Base-by-base conservation (phyloP, 495 filamentous ascomycete species). In the Daldinia grandis region DNA sequence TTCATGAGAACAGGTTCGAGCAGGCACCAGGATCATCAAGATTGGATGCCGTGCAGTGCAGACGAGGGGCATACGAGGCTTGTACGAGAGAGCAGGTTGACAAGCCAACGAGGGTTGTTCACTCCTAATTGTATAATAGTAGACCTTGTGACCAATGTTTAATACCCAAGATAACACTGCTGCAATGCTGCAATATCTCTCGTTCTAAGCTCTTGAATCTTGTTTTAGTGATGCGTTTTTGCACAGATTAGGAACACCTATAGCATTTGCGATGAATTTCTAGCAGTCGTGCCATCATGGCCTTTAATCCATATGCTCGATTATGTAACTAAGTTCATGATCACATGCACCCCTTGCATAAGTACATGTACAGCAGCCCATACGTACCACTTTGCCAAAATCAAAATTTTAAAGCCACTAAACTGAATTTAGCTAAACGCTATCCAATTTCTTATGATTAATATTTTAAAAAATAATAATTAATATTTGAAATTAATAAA, bases 91-190 rank as follows among this genome's bases (percentile, higher is more conserved):
- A 28, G 61, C 33, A 50, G 51, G 62, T 60, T 24, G 40, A 55
- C 27, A 55, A 68, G 64, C 42, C 51, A 25, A 54, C 19, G 31
- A 62, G 33, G 44, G 40, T 12, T 58, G 33, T 68, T 35, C 42
- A 54, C 64, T 53, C 55, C 40, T 37, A 30, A 42, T 50, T 73
- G 65, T 73, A 73, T 58, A 66, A 64, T 62, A 57, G 33, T 44
- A 60, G 28, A 44, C 49, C 51, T 58, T 42, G 59, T 56, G 49
- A 65, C 17, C 25, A 71, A 62, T 72, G 50, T 50, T 60, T 72
- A 68, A 68, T 68, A 70, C 49, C 61, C 28, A 42, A 68, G 40
- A 49, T 35, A 53, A 53, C 3, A 19, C n/a, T 40, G 55, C 19
- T 53, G 15, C 38, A 27, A 15, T 37, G 31, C 42, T 3, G 24